These are phyloP conservation scores for Nigrograna mackinnonii DNA, from an alignment of 2,329 filamentous ascomycete genomes.

Conservation along the genomic window DNA sequence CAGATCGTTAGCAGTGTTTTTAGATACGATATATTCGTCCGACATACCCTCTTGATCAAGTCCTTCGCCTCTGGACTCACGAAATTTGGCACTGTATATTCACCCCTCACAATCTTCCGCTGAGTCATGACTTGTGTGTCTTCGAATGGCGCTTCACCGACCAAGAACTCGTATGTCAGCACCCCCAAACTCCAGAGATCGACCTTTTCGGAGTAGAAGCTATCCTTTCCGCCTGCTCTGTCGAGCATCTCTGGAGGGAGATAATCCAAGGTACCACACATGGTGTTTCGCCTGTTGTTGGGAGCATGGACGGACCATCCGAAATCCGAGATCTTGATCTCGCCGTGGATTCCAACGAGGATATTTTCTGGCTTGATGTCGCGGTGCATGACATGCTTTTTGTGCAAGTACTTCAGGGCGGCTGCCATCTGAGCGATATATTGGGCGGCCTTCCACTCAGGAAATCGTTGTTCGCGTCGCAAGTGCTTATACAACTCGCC, in stretches of 20 bases:
- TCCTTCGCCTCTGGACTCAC: conserved; percentile 90
- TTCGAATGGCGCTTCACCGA: conserved; percentile 95
- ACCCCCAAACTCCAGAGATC: conserved; percentile 96
- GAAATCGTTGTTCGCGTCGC: conserved; percentile 76
- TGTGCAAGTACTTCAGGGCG: conserved; percentile 86
- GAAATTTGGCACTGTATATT: conserved; percentile 91
- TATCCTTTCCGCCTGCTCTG: conserved; percentile 75
- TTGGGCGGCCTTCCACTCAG: conserved; percentile 83
- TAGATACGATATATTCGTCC: background rate
- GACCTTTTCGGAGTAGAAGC: conserved; percentile 93
- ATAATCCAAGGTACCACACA: conserved; percentile 97
- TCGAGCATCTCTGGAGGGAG: conserved; percentile 97
- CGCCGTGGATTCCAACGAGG: conserved; percentile 90
- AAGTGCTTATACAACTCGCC: conserved; percentile 89
- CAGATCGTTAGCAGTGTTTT: conserved; percentile 7
- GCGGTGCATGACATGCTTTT: conserved; percentile 95
- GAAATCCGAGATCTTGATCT: conserved; percentile 98
- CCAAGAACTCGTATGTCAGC: conserved; percentile 92
- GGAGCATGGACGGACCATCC: conserved; percentile 98
- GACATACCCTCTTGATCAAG: conserved; percentile 81
- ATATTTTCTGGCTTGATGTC: conserved; percentile 99
- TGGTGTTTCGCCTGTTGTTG: conserved; percentile 88
- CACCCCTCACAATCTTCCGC: conserved; percentile 80
- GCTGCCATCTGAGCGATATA: conserved; percentile 92
- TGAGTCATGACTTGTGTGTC: conserved; percentile 95